phyloP scores from a whole-genome alignment of 495 filamentous ascomycete genomes.

The Alectoria sarmentosa region DNA sequence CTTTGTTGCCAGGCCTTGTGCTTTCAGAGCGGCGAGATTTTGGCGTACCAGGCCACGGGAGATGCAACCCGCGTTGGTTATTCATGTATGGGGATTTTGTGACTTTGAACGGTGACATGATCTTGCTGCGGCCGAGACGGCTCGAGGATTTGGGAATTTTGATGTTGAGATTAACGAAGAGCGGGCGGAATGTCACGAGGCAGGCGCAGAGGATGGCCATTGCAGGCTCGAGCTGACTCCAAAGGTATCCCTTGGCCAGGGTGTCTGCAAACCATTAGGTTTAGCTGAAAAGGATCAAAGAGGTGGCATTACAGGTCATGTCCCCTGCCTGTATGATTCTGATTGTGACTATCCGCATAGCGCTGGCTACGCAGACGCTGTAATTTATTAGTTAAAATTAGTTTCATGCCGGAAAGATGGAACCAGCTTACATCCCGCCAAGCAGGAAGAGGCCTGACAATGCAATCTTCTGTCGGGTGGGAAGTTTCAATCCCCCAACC shows the following conservation, averaged over 20 bases:
- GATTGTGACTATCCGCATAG: slow-evolving; percentile 1
- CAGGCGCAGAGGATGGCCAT: slow-evolving; percentile 33
- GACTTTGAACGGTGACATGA: neutral
- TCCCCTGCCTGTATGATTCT: neutral
- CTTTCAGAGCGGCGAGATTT: neutral
- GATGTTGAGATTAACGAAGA: slow-evolving; percentile 8
- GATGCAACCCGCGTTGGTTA: neutral
- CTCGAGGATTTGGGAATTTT: neutral
- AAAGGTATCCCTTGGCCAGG: slow-evolving; percentile 11
- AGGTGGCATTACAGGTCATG: neutral
- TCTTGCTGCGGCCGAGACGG: slow-evolving; percentile 1
- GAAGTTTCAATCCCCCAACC: slow-evolving; percentile 25
- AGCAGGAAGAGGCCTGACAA: slow-evolving; percentile 30
- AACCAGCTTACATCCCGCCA: slow-evolving; percentile 30
- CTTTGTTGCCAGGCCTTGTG: neutral
- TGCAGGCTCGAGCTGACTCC: slow-evolving; percentile 32
- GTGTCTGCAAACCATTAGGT: neutral
- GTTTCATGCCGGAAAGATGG: neutral
- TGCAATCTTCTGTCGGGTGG: slow-evolving; percentile 25
- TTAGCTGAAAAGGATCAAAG: neutral
- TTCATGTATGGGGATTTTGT: neutral
- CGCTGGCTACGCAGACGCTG: slow-evolving; percentile 7
- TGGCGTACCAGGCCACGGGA: neutral
- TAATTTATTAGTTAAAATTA: neutral
- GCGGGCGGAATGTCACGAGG: slow-evolving; percentile 27